phyloP scores from a whole-genome alignment of 23 red algal species.

The Cyanidiococcus yangmingshanensis region DNA sequence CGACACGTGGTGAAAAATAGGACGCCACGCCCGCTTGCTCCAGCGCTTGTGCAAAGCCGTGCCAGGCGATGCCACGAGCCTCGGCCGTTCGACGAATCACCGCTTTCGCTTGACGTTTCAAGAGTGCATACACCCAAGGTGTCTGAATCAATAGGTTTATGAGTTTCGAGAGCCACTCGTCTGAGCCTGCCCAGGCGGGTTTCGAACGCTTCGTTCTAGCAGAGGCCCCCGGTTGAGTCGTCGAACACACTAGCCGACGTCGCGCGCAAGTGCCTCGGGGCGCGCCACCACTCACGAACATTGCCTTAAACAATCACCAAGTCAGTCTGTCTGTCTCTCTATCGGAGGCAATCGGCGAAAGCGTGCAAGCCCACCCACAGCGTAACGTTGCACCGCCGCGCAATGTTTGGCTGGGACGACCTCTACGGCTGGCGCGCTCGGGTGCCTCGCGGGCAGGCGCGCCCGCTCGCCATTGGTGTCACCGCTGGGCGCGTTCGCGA shows the following conservation, averaged over 20 bases:
- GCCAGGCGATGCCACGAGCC: conserved; percentile 29
- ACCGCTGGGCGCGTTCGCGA: no score
- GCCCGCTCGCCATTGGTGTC: no score
- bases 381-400: no score
- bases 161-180: conserved; percentile 11
- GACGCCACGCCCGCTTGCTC: background rate
- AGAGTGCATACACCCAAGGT: conserved; percentile 20
- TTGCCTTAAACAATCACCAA: no score
- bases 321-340: no score
- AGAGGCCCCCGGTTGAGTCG: background rate
- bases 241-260: background rate
- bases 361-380: no score
- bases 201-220: background rate
- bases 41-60: conserved; percentile 17
- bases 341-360: no score
- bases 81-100: conserved; percentile 38
- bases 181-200: conserved; percentile 22
- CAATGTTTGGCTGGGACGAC: no score
- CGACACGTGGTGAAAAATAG: conserved; percentile 15
- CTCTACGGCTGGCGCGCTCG: no score
- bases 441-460: no score
- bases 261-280: background rate
- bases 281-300: background rate
- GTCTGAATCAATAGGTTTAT: conserved; percentile 27
- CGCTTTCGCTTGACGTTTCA: conserved; percentile 22